phyloP scores from a whole-genome alignment of 2,329 filamentous ascomycete genomes.

The Phyllachora maydis region DNA sequence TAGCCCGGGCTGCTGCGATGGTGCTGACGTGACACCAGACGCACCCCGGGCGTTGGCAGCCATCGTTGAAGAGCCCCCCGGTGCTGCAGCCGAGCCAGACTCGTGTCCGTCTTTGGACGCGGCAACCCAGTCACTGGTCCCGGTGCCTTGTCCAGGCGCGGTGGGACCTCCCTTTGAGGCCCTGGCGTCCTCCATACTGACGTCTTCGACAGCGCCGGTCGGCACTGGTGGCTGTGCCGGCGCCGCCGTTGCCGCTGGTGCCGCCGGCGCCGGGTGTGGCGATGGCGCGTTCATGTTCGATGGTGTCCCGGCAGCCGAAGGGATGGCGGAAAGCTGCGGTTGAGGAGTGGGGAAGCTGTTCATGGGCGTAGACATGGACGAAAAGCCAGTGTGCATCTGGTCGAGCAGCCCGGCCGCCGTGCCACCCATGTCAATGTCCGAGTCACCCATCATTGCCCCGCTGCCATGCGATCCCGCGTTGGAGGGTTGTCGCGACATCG shows the following conservation, averaged over 20 bases:
- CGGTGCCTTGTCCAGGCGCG: conserved; percentile 26
- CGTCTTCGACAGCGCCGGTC: conserved; percentile 19
- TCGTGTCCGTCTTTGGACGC: conserved; percentile 47
- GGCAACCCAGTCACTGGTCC: conserved; percentile 53
- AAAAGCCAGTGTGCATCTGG: conserved; percentile 44
- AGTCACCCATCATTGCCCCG: conserved; percentile 33
- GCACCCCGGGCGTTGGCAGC: conserved; percentile 1
- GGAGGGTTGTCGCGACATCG: conserved; percentile 31
- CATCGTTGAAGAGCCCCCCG: not conserved
- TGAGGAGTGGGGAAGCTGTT: conserved; percentile 42
- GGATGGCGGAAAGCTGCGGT: conserved; percentile 29
- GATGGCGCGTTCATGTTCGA: no score
- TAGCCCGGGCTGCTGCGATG: conserved; percentile 2
- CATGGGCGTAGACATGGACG: conserved; percentile 35
- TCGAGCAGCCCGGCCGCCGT: conserved; percentile 45
- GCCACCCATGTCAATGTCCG: conserved; percentile 43
- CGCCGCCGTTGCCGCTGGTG: conserved; percentile 3
- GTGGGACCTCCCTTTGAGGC: conserved; percentile 14
- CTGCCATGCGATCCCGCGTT: conserved; percentile 33
- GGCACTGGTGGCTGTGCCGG: conserved; percentile 7
- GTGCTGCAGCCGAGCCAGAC: no score
- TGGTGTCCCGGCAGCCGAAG: conserved; percentile 23
- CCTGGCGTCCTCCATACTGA: conserved; percentile 36
- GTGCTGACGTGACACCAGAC: not conserved
- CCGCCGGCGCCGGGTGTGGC: no score